A percentile compares a stretch with the other conserved stretches of the same genome.
Evolutionary conservation across 495 filamentous ascomycete species (phyloP).

Genomic region (Penicillium salamii): DNA sequence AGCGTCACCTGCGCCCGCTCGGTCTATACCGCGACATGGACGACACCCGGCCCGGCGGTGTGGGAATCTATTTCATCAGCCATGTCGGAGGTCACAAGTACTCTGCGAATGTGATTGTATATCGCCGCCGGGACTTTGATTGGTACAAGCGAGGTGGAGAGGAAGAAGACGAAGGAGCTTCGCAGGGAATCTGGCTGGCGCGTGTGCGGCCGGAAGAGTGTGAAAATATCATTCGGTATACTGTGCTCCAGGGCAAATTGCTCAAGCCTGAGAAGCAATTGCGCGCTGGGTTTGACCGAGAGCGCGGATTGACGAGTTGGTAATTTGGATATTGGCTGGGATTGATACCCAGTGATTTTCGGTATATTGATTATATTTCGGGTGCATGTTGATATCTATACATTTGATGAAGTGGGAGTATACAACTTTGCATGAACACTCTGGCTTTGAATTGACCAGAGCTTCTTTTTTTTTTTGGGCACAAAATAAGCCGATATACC

Average conservation of each 20-base stretch:
- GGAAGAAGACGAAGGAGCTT: conserved; percentile 52
- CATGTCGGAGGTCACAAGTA: conserved; percentile 96
- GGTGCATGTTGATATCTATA: too few species aligned
- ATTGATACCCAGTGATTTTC: background rate
- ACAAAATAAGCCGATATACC: too few species aligned
- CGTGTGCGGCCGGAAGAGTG: conserved; percentile 87
- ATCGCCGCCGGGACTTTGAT: conserved; percentile 63
- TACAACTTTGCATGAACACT: too few species aligned
- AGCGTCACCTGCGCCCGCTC: conserved; percentile 80
- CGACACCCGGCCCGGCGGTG: conserved; percentile 83
- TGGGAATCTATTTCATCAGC: conserved; percentile 92
- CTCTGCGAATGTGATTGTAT: conserved; percentile 83
- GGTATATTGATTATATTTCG: background rate
- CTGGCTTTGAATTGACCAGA: too few species aligned
- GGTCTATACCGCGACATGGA: conserved; percentile 84
- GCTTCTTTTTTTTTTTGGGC: too few species aligned
- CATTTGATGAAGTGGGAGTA: too few species aligned
- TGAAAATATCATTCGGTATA: conserved; percentile 87
- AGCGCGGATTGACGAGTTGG: conserved; percentile 81
- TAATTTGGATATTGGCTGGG: conserved; percentile 31
- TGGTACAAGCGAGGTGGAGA: conserved; percentile 37
- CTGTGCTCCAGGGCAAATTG: conserved; percentile 89
- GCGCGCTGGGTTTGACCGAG: conserved; percentile 85
- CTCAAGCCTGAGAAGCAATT: conserved; percentile 82
- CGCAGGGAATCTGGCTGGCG: conserved; percentile 93